Evolutionary conservation across 1,139 yeast genomes (phyloP), one percentile per base, ranked within the genome.

Genomic region (Protomyces inouyei): DNA sequence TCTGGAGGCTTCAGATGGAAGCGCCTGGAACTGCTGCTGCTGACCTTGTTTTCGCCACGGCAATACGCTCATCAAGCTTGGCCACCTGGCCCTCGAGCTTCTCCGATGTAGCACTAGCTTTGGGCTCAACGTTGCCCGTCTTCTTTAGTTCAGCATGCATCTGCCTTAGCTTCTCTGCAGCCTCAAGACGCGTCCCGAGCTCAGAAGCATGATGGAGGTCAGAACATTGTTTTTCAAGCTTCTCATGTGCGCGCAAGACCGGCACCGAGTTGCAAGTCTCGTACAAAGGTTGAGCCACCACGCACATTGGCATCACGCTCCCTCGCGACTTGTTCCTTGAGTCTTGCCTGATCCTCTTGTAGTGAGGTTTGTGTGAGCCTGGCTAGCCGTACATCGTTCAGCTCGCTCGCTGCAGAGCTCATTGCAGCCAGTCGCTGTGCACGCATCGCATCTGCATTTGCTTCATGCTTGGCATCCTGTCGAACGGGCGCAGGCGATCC

Each of bases 51-150:
- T 83, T 78, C 1, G 89, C 85, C 67, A 83, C 86, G 60, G 80
- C 75, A 60, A 90, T 87, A 70, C 97, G 82, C 66, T 83, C 82
- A 64, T 88, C 95, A 16, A 88, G 74, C 70, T 84, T 85, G 67
- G 85, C 89, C 45, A 90, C 79, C 75, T 90, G 95, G n/a, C 76
- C 78, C 70, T 83, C 81, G 57, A 90, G 78, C 75, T 89, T 91
- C 64, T 89, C 97, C 23, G 87, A 84, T 0, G 92, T 84, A 36
- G 71, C 70, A 21, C 67, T 68, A 3, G 82, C 76, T 69, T 84
- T 83, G 40, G 86, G 73, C 63, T 81, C 86, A 3, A 85, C 86
- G 69, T 81, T 80, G 32, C 86, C 88, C 1, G 85, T 77, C 70
- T 83, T 82, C 60, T 83, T 74, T 74, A 92, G 97, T 57, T 78